Evolutionary conservation across 2,329 filamentous ascomycete genomes (phyloP).

Genomic region (Periconia sp.): DNA sequence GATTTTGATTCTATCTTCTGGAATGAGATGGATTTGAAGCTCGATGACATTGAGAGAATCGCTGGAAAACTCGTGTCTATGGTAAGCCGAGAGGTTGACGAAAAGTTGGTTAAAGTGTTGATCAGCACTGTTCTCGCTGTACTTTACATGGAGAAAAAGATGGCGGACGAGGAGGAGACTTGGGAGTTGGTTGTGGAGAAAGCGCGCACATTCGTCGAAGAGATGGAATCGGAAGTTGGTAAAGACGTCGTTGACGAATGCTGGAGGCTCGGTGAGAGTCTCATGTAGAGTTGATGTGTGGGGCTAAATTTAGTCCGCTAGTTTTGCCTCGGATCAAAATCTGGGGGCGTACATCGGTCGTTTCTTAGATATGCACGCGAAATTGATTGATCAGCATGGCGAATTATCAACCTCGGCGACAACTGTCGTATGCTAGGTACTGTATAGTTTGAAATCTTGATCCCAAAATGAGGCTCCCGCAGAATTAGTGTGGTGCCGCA

Average conservation of each 20-base stretch:
- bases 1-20: slow-evolving; percentile 27
- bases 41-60: slow-evolving; percentile 3
- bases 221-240: slow-evolving; percentile 43
- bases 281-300: background rate
- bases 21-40: slow-evolving; percentile 16
- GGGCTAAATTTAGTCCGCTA: background rate
- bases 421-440: too few relatives aligned
- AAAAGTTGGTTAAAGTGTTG: slow-evolving; percentile 10
- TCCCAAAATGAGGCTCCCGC: too few relatives aligned
- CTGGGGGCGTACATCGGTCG: too few relatives aligned
- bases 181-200: slow-evolving; percentile 67
- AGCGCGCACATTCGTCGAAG: slow-evolving; percentile 46
- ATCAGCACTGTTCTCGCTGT: slow-evolving; percentile 48
- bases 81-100: slow-evolving; percentile 12
- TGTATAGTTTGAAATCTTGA: too few relatives aligned
- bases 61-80: slow-evolving; percentile 2
- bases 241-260: slow-evolving; percentile 4
- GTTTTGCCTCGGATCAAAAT: too few relatives aligned
- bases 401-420: too few relatives aligned
- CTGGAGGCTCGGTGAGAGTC: slow-evolving; percentile 4
- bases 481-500: background rate
- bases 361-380: too few relatives aligned
- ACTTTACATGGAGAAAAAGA: slow-evolving; percentile 50
- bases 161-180: slow-evolving; percentile 52
- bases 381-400: too few relatives aligned